Percentiles rank a stretch among this genome's conserved stretches.
phyloP scores from a whole-genome alignment of 1,284 basidiomycete genomes.

The Stygiomarasmius scandens region DNA sequence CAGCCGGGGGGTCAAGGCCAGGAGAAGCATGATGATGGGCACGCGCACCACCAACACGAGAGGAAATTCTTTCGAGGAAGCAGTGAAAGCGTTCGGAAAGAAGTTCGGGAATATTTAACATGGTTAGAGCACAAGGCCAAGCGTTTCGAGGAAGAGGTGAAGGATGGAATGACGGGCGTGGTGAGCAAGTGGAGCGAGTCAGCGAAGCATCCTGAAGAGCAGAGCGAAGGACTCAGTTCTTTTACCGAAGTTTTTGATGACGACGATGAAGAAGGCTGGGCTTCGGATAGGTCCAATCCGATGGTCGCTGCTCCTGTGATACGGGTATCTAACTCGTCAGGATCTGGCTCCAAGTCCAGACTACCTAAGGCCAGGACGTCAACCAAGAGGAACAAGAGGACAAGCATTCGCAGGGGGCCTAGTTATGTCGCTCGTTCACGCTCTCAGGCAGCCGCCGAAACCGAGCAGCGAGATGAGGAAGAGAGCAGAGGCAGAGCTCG shows the following conservation, averaged over 20 bases:
- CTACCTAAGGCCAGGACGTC: constrained; percentile 9
- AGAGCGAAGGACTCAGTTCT: not conserved
- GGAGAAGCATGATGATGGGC: constrained; percentile 26
- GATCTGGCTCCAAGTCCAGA: not conserved
- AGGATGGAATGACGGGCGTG: not conserved
- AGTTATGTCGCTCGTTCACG: not conserved
- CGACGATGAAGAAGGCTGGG: constrained; percentile 34
- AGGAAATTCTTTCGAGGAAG: constrained; percentile 32
- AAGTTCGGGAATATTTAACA: constrained; percentile 17
- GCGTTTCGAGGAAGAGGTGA: constrained; percentile 1
- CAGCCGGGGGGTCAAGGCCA: constrained; percentile 19
- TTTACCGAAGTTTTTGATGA: constrained; percentile 1
- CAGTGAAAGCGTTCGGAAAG: constrained; percentile 18
- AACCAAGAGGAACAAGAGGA: constrained; percentile 8
- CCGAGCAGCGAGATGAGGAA: not conserved
- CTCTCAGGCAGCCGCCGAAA: not conserved
- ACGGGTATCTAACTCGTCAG: not conserved
- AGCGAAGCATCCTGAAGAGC: constrained; percentile 12
- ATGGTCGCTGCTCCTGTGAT: not conserved
- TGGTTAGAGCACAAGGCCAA: constrained; percentile 11
- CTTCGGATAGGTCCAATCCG: constrained; percentile 21
- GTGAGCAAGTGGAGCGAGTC: not conserved
- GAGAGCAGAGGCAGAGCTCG: constrained; percentile 9
- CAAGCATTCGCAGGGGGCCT: not conserved
- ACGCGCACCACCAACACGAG: constrained; percentile 12